Conservation (phyloP, 805 yeast species). For the Wickerhamiella lipophila region DNA sequence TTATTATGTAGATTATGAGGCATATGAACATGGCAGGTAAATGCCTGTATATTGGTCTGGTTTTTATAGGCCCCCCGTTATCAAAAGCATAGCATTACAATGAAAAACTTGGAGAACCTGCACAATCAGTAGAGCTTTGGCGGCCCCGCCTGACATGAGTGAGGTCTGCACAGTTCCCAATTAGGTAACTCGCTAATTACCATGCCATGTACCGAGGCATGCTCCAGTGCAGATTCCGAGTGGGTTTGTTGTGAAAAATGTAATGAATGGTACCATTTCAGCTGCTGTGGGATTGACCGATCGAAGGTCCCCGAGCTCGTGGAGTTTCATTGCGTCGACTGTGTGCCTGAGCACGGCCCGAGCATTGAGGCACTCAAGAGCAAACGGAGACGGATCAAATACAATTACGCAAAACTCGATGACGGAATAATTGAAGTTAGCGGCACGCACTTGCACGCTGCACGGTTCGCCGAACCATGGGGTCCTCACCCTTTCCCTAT, state of each 20-base stretch:
- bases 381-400: slow-evolving; percentile 38
- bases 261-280: slow-evolving; percentile 3
- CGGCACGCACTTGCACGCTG: slow-evolving; percentile 17
- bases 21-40: too few species aligned
- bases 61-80: too few species aligned
- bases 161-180: too few species aligned
- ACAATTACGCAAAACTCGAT: slow-evolving; percentile 70
- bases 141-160: too few species aligned
- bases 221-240: not conserved
- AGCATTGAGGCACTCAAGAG: slow-evolving; percentile 41
- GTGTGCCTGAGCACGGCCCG: slow-evolving; percentile 38
- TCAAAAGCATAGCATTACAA: too few species aligned
- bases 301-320: slow-evolving; percentile 29
- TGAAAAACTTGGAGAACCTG: too few species aligned
- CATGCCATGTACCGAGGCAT: not conserved
- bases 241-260: slow-evolving; percentile 6
- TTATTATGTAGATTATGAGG: slow-evolving; percentile 5
- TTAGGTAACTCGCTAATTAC: not conserved
- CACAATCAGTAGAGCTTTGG: too few species aligned
- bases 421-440: slow-evolving; percentile 36
- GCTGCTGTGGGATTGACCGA: slow-evolving; percentile 1
- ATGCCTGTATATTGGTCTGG: too few species aligned
- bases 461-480: slow-evolving; percentile 14
- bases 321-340: slow-evolving; percentile 44
- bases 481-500: slow-evolving; percentile 25